Evolutionary conservation across 352 stramenopile species (phyloP).

Genomic region (Globisporangium spinosum): DNA sequence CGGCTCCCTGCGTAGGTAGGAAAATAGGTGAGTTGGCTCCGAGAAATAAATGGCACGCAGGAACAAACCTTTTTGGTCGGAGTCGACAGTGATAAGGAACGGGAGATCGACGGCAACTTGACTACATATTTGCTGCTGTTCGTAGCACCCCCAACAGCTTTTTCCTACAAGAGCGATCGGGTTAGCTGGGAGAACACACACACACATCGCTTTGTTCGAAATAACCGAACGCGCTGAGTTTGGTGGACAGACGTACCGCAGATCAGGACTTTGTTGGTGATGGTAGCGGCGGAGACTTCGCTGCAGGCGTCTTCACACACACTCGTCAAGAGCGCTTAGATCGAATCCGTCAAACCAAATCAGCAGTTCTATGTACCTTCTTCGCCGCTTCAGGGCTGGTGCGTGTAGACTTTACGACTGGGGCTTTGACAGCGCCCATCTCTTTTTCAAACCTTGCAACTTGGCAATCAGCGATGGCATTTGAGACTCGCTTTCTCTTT

Average conservation of each 20-base stretch:
- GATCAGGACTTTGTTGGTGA: slow-evolving; percentile 8
- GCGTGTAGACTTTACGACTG: slow-evolving; percentile 4
- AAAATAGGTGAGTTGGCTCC: neutral
- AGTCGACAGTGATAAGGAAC: slow-evolving; percentile 14
- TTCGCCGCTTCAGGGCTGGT: neutral
- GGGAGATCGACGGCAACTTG: slow-evolving; percentile 38
- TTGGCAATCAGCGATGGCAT: neutral
- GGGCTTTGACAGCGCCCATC: neutral
- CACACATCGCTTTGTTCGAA: neutral
- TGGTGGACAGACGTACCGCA: neutral
- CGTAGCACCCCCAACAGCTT: neutral
- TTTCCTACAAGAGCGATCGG: slow-evolving; percentile 6
- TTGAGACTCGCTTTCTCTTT: neutral
- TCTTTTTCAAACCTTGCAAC: neutral
- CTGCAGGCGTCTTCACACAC: neutral
- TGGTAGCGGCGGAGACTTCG: slow-evolving; percentile 1
- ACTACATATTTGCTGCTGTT: slow-evolving; percentile 31
- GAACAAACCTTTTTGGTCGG: slow-evolving; percentile 32
- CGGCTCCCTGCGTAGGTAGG: neutral
- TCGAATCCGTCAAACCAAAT: neutral
- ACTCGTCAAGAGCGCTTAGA: neutral
- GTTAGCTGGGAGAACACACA: neutral
- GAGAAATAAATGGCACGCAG: neutral
- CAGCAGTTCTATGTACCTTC: slow-evolving; percentile 10
- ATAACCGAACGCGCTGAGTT: neutral